These are phyloP conservation scores for Candida labiduridarum DNA, from an alignment of 1,139 yeast genomes.

Conservation along the genomic window DNA sequence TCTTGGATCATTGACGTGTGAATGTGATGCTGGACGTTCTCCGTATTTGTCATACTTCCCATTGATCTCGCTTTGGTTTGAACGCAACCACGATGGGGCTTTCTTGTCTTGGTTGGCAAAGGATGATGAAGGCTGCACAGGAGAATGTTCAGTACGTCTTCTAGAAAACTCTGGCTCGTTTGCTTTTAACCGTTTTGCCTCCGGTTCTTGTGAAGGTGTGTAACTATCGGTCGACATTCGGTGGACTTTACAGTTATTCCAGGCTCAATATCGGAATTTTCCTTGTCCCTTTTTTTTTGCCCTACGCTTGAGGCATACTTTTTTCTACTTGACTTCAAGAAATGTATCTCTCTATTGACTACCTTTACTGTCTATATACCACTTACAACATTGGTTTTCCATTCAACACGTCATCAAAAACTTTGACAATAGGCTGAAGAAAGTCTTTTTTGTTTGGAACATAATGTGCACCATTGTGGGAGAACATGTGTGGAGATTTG, in stretches of 20 bases:
- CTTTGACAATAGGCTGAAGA: slow-evolving; percentile 29
- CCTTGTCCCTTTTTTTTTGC: not conserved
- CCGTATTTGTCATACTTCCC: slow-evolving; percentile 49
- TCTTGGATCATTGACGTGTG: slow-evolving; percentile 2
- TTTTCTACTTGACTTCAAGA: not conserved
- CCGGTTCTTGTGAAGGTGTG: slow-evolving; percentile 6
- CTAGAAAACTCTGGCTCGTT: slow-evolving; percentile 25
- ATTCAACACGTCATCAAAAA: slow-evolving; percentile 22
- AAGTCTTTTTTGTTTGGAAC: slow-evolving; percentile 32
- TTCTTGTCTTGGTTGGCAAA: slow-evolving; percentile 26
- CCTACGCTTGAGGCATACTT: not conserved
- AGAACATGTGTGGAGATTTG: slow-evolving; percentile 20
- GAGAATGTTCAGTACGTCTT: slow-evolving; percentile 15
- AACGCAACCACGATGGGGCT: slow-evolving; percentile 46
- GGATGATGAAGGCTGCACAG: slow-evolving; percentile 21
- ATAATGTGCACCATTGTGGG: slow-evolving; percentile 44
- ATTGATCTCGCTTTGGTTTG: slow-evolving; percentile 17
- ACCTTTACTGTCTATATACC: not conserved
- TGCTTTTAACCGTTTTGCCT: slow-evolving; percentile 10
- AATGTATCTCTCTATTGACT: not conserved
- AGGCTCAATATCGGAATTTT: not conserved
- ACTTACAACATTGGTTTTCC: slow-evolving; percentile 19
- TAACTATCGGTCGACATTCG: slow-evolving; percentile 6
- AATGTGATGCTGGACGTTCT: slow-evolving; percentile 14
- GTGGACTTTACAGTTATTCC: not conserved